Conservation (phyloP, 768 basidiomycete species). For the Amanita fuliginea region DNA sequence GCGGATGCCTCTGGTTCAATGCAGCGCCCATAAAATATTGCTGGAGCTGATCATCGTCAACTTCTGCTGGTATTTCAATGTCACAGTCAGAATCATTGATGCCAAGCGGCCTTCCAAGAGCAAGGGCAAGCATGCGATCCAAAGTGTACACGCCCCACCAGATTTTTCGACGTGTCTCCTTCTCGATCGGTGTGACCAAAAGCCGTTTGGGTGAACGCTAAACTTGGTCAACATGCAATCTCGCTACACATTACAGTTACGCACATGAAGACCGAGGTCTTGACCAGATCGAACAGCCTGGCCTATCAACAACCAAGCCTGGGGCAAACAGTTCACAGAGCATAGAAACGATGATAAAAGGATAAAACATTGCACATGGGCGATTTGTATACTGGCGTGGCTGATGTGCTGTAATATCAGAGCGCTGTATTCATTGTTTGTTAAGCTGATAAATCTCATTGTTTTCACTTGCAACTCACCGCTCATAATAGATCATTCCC, state of each 20-base stretch:
- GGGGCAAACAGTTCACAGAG: slow-evolving; percentile 87
- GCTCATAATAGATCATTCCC: slow-evolving; percentile 86
- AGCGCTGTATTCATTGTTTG: slow-evolving; percentile 38
- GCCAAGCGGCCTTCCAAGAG: slow-evolving; percentile 80
- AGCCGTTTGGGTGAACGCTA: slow-evolving; percentile 80
- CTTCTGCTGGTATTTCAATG: slow-evolving; percentile 71
- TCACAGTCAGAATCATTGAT: slow-evolving; percentile 88
- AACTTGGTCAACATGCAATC: slow-evolving; percentile 9
- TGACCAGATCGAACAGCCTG: slow-evolving; percentile 86
- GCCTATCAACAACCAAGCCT: slow-evolving; percentile 88
- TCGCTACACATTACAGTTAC: slow-evolving; percentile 17
- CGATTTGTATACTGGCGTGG: slow-evolving; percentile 71
- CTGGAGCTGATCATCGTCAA: slow-evolving; percentile 70
- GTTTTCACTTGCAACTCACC: slow-evolving; percentile 33
- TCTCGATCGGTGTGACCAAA: slow-evolving; percentile 60
- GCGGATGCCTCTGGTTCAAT: slow-evolving; percentile 41
- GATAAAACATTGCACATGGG: slow-evolving; percentile 85
- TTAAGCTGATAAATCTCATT: slow-evolving; percentile 9
- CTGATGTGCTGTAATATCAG: slow-evolving; percentile 89
- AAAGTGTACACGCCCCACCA: slow-evolving; percentile 93
- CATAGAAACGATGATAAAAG: slow-evolving; percentile 87
- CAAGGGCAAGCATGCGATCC: slow-evolving; percentile 86
- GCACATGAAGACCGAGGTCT: slow-evolving; percentile 86
- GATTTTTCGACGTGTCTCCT: slow-evolving; percentile 81
- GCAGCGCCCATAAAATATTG: slow-evolving; percentile 62